These are phyloP conservation scores for Setaria italica DNA, from an alignment of 202 grass and related monocot genomes.

Conservation along the genomic window DNA sequence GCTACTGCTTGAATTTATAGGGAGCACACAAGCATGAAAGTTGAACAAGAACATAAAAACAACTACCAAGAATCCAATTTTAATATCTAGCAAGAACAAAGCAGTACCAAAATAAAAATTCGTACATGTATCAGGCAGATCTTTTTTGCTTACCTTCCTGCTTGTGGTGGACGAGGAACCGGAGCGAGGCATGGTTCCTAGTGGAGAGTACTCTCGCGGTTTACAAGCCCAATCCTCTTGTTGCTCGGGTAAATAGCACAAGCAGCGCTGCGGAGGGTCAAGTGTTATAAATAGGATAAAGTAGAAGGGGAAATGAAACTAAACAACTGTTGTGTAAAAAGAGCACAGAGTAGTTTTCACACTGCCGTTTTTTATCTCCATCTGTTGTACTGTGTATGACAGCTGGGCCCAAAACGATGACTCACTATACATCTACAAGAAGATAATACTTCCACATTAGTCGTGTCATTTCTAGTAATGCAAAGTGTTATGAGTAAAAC, in stretches of 20 bases:
- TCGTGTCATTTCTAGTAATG: neutral
- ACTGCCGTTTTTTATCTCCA: neutral
- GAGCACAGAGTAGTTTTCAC: neutral
- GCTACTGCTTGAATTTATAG: too few relatives aligned
- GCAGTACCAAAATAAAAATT: neutral
- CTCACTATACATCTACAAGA: neutral
- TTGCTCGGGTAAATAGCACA: neutral
- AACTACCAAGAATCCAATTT: neutral
- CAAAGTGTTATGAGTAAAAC: neutral
- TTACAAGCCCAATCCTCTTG: neutral
- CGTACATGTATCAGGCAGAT: neutral
- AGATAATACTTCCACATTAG: neutral
- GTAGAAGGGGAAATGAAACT: slow-evolving; percentile 1
- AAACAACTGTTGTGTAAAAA: neutral
- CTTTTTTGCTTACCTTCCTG: neutral
- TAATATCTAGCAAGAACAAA: neutral
- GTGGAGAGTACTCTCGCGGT: neutral
- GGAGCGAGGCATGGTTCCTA: neutral
- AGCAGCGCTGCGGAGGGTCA: neutral
- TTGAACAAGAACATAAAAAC: neutral
- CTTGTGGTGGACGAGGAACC: neutral
- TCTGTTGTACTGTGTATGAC: neutral
- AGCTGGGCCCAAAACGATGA: neutral
- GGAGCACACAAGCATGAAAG: neutral
- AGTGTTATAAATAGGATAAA: neutral